These are phyloP conservation scores for Withania somnifera DNA, from an alignment of 305 asterid species.

Conservation along the genomic window DNA sequence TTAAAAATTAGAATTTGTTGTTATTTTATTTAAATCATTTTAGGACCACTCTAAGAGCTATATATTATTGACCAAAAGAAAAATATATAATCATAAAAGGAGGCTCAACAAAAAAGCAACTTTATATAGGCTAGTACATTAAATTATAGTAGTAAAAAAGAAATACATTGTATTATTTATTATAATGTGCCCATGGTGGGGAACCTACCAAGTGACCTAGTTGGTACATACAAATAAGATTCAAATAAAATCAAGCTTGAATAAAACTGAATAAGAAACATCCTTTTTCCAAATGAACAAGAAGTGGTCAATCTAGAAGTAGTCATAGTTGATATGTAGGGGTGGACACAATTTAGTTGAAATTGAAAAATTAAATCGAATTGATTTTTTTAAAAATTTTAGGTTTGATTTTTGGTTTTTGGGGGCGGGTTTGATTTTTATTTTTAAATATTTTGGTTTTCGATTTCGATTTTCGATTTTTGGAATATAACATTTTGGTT, in stretches of 20 bases:
- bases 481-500: too few species aligned
- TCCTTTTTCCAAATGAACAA: too few species aligned
- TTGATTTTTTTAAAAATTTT: too few species aligned
- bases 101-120: not conserved
- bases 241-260: too few species aligned
- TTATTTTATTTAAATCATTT: not conserved
- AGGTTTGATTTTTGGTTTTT: too few species aligned
- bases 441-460: too few species aligned
- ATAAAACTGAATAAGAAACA: too few species aligned
- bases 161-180: not conserved
- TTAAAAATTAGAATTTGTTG: not conserved
- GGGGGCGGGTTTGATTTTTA: too few species aligned
- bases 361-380: too few species aligned
- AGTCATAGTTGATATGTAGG: not conserved
- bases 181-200: not conserved
- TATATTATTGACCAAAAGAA: not conserved
- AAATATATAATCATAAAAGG: not conserved
- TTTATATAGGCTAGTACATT: not conserved
- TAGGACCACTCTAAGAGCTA: not conserved
- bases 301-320: not conserved
- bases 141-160: not conserved
- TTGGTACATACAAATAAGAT: not conserved
- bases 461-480: too few species aligned
- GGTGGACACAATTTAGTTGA: too few species aligned
- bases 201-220: not conserved